These are phyloP conservation scores for Lonicera japonica DNA, from an alignment of 129 eudicot genomes.

Conservation along the genomic window DNA sequence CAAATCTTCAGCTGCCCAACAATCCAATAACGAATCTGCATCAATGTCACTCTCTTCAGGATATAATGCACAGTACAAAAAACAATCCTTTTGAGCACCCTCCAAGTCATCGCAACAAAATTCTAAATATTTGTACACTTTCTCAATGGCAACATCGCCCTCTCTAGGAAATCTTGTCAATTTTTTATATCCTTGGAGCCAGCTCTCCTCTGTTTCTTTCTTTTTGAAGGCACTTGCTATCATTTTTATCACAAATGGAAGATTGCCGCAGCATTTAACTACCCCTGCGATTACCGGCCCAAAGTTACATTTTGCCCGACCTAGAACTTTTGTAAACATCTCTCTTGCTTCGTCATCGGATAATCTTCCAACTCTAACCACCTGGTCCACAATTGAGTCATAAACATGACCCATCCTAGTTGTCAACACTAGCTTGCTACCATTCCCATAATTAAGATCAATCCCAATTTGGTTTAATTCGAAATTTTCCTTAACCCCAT, in stretches of 20 bases:
- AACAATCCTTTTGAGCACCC: slow-evolving; percentile 24
- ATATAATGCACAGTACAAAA: slow-evolving; percentile 34
- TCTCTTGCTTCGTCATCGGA: slow-evolving; percentile 20
- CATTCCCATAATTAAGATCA: slow-evolving; percentile 14
- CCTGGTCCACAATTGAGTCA: slow-evolving; percentile 10
- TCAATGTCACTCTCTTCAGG: slow-evolving; percentile 29
- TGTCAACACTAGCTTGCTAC: slow-evolving; percentile 34
- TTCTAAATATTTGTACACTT: slow-evolving; percentile 17
- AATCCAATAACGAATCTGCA: slow-evolving; percentile 19
- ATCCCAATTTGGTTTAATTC: slow-evolving; percentile 25
- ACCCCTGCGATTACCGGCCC: slow-evolving; percentile 10
- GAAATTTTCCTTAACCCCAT: slow-evolving; percentile 24
- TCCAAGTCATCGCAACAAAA: slow-evolving; percentile 27
- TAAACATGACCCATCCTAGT: slow-evolving; percentile 19
- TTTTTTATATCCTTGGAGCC: slow-evolving; percentile 19
- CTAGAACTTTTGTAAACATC: slow-evolving; percentile 22
- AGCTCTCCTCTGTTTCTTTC: slow-evolving; percentile 18
- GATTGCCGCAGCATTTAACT: slow-evolving; percentile 20
- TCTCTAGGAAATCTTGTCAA: slow-evolving; percentile 22
- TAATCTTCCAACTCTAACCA: slow-evolving; percentile 18
- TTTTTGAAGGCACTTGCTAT: slow-evolving; percentile 27
- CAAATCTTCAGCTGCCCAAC: slow-evolving; percentile 33
- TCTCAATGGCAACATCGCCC: slow-evolving; percentile 15
- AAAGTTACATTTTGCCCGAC: neutral
- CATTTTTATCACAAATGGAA: slow-evolving; percentile 31